Percentiles rank a stretch among this genome's conserved stretches.
These are phyloP conservation scores for Ophiostoma tasmaniense DNA, from an alignment of 2,329 filamentous ascomycete genomes.

Conservation along the genomic window DNA sequence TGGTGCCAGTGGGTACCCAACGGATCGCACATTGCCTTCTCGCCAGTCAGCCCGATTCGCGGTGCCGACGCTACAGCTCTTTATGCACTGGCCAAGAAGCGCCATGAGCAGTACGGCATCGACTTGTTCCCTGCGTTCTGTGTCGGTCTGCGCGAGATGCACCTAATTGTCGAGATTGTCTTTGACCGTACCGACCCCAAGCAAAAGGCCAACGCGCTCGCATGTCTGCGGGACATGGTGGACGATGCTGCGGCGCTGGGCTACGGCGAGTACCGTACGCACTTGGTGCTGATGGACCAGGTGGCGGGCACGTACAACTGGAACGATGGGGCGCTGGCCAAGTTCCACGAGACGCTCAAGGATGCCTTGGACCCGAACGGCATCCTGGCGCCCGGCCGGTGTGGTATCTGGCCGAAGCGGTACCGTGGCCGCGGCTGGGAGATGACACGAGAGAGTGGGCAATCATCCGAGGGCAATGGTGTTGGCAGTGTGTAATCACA, in stretches of 20 bases:
- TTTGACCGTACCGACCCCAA: neutral
- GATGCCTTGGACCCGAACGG: slow-evolving; percentile 35
- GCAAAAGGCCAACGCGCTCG: neutral
- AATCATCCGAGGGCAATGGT: slow-evolving; percentile 6
- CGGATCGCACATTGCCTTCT: slow-evolving; percentile 41
- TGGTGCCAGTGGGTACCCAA: slow-evolving; percentile 45
- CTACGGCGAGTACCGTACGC: neutral
- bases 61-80: slow-evolving; percentile 36
- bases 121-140: neutral
- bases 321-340: neutral
- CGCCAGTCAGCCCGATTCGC: slow-evolving; percentile 40
- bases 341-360: slow-evolving; percentile 6
- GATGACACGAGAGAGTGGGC: slow-evolving; percentile 28
- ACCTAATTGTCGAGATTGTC: neutral
- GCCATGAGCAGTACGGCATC: neutral
- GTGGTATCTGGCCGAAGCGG: slow-evolving; percentile 34
- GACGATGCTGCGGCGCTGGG: neutral
- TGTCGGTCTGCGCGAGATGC: neutral
- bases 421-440: slow-evolving; percentile 18
- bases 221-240: neutral
- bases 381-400: slow-evolving; percentile 38
- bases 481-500: neutral
- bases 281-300: neutral
- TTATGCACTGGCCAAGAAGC: neutral
- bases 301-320: neutral